Conservation (phyloP, 2,329 filamentous ascomycete genomes). For the Endoconidiophora laricicola region DNA sequence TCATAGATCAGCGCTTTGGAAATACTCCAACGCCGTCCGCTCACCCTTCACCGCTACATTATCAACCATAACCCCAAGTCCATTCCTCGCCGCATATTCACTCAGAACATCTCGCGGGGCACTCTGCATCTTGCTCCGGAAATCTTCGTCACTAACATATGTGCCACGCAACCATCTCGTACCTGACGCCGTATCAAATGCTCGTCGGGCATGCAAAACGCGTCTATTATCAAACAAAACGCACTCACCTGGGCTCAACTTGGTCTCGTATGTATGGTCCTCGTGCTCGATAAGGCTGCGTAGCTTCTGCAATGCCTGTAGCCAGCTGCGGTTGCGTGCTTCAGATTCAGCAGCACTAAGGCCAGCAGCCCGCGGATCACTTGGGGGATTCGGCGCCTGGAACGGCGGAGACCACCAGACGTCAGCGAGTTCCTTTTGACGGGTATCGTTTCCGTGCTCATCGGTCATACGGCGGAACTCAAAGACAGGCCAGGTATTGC, state of each 20-base stretch:
- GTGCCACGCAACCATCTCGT: constrained; percentile 71
- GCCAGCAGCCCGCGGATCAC: not conserved
- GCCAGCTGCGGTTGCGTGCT: constrained; percentile 14
- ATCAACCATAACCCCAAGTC: constrained; percentile 2
- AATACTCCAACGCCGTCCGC: constrained; percentile 9
- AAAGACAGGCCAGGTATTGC: constrained; percentile 39
- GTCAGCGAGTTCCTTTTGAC: constrained; percentile 15
- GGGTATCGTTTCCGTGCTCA: not conserved
- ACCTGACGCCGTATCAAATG: constrained; percentile 52
- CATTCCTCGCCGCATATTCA: constrained; percentile 11
- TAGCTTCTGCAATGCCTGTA: constrained; percentile 34
- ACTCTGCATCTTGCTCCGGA: constrained; percentile 20
- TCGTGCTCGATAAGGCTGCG: constrained; percentile 39
- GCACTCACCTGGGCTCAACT: constrained; percentile 66
- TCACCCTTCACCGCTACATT: constrained; percentile 3
- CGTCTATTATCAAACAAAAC: constrained; percentile 85
- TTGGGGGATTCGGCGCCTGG: constrained; percentile 37
- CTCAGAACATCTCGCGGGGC: constrained; percentile 8
- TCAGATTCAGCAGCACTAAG: constrained; percentile 11
- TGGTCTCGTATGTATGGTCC: constrained; percentile 48
- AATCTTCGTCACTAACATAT: constrained; percentile 49
- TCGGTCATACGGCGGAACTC: constrained; percentile 14
- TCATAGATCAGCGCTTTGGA: not conserved
- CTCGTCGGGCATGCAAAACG: constrained; percentile 64
- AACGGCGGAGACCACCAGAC: constrained; percentile 63